Conservation (phyloP, 1,139 yeast genomes). For the Protomyces pachydermus region DNA sequence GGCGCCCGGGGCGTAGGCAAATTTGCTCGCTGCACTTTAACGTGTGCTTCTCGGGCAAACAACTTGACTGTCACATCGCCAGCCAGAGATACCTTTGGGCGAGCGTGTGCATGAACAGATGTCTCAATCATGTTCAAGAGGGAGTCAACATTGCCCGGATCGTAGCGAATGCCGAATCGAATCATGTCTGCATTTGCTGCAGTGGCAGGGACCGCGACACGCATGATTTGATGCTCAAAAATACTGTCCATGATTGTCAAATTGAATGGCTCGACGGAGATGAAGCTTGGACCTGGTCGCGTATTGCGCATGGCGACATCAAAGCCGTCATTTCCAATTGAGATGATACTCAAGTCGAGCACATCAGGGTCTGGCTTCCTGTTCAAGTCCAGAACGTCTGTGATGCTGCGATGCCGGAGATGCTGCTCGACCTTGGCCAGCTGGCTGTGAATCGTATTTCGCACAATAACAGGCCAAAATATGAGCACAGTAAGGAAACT, state of each 20-base stretch:
- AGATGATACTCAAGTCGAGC: background rate
- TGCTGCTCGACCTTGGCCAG: background rate
- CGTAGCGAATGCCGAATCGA: background rate
- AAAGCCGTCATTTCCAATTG: background rate
- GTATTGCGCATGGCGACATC: background rate
- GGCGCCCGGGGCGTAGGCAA: background rate
- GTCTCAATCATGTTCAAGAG: background rate
- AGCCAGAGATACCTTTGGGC: background rate
- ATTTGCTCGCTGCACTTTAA: background rate
- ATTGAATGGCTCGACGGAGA: background rate
- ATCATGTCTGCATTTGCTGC: background rate
- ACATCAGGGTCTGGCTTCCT: background rate
- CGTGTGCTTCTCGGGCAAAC: background rate
- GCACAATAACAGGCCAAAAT: background rate
- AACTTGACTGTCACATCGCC: background rate
- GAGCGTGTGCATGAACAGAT: background rate
- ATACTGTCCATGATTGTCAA: background rate
- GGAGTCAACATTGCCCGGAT: background rate
- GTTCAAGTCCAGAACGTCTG: background rate
- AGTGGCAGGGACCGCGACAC: background rate
- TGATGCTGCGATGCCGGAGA: background rate
- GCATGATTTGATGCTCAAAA: background rate
- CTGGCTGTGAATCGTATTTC: background rate
- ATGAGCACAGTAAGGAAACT: background rate
- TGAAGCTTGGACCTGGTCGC: background rate